Evolutionary conservation across 192 early-diverging fungal genomes (phyloP), one percentile per base, ranked within the genome.

Genomic region (Coemansia sp.): DNA sequence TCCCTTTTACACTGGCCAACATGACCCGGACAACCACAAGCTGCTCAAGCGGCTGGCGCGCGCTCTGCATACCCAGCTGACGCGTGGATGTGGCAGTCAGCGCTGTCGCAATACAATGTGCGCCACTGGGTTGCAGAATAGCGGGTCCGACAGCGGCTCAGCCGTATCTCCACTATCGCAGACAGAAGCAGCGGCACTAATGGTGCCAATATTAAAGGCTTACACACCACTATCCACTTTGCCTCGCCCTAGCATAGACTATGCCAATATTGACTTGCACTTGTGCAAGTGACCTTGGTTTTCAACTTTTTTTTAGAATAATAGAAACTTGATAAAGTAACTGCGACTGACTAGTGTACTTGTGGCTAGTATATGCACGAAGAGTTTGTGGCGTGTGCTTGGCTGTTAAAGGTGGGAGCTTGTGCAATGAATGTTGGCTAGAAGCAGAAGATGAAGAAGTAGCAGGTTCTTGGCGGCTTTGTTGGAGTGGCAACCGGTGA

Each of bases 1-100:
- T 2, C 93, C 92, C 0, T 92, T 91, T 58, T 97, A 92, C 86
- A 76, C 86, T 3, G 80, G 91, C 22, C 77, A 86, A 15, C 87
- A 90, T 47, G 95, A 97, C 55, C 93, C 91, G 15, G 84, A 76
- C 18, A 77, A 93, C 75, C 75, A 86, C 41, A 93, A 92, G 75
- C 78, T 95, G 35, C 70, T 90, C 10, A 88, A 89, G 63, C 86
- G 91, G 43, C 73, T 95, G 38, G 86, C 90, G 27, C 78, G 84
- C 10, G 76, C 83, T 41, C 86, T 93, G 71, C 92, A 94, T 74
- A 39, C 76, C 11, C 95, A 98, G 64, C 65, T 97, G 43, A 92
- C 91, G 7, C 65, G 60, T 1, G 95, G 95, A 0, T 97, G 95
- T 67, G 89, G 87, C 20, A 83, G 83, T 62, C 40, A 9, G 11